Conservation (phyloP, 345 rosid genomes). For the Salix koriyanagi region DNA sequence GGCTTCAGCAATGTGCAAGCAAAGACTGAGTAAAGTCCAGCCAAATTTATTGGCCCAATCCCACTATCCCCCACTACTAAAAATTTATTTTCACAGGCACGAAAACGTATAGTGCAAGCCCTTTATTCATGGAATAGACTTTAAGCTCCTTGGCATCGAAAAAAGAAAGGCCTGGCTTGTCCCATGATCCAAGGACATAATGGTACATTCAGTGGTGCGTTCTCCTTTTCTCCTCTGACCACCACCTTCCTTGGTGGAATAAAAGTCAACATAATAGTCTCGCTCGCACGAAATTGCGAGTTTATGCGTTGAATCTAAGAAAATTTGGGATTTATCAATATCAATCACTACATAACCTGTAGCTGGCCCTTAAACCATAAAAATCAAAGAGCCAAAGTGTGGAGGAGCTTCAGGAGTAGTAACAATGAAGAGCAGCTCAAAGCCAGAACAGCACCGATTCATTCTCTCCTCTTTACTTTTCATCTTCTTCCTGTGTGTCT, state of each 20-base stretch:
- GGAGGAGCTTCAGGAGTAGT: neutral
- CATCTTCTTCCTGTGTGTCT: conserved; percentile 54
- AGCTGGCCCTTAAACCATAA: neutral
- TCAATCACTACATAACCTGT: neutral
- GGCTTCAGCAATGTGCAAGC: neutral
- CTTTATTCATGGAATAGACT: conserved; percentile 6
- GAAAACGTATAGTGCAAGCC: neutral
- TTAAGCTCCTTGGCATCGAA: conserved; percentile 2
- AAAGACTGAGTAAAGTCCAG: neutral
- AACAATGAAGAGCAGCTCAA: conserved; percentile 26
- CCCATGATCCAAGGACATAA: conserved; percentile 9
- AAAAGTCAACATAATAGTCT: conserved; percentile 32
- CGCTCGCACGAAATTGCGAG: conserved; percentile 25
- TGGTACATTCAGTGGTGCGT: conserved; percentile 9
- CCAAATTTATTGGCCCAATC: conserved; percentile 10
- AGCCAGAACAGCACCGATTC: conserved; percentile 29
- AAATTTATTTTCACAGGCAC: no score
- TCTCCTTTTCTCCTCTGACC: conserved; percentile 3
- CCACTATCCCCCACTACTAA: neutral
- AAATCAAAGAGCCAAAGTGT: neutral
- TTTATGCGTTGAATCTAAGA: conserved; percentile 12
- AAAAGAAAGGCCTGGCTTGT: no score
- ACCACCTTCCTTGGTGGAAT: conserved; percentile 18
- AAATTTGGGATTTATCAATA: conserved; percentile 4
- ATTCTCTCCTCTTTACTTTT: conserved; percentile 50